Conservation (phyloP, 2,329 filamentous ascomycete species). For the Aspergillus brasiliensis region DNA sequence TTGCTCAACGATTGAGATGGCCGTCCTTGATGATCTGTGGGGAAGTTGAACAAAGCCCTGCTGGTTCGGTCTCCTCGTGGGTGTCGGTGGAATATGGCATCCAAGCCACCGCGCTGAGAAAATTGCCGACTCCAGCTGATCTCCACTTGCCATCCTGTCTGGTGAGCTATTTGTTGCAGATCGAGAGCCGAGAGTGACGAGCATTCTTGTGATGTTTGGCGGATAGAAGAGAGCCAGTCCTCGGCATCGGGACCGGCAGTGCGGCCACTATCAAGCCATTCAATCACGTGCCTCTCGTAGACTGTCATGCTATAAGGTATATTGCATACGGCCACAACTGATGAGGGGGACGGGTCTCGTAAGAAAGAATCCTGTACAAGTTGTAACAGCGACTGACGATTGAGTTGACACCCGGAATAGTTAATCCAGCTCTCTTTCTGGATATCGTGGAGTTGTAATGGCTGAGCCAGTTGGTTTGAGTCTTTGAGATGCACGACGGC, state of each 20-base stretch:
- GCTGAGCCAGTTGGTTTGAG: not conserved
- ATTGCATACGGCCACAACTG: not conserved
- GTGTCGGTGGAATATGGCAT: not conserved
- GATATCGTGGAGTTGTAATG: not conserved
- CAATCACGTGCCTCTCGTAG: not conserved
- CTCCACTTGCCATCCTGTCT: not conserved
- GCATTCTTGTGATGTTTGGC: not conserved
- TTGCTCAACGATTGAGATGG: not conserved
- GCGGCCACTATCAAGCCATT: not conserved
- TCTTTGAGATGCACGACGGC: too few species aligned
- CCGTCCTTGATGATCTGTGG: not conserved
- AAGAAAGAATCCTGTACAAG: not conserved
- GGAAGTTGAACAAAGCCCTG: not conserved
- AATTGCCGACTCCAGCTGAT: not conserved
- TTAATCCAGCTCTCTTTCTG: not conserved
- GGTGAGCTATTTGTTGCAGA: not conserved
- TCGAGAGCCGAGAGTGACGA: not conserved
- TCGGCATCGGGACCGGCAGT: not conserved
- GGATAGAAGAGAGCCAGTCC: not conserved
- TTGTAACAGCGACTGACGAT: not conserved
- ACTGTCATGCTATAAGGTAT: conserved; percentile 1
- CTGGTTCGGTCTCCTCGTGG: not conserved
- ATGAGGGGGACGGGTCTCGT: not conserved
- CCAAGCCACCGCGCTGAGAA: not conserved
- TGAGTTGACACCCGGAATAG: not conserved